Percentiles rank a stretch among this genome's conserved stretches.
phyloP scores from a whole-genome alignment of 768 basidiomycete species.

The Galerina sulciceps region DNA sequence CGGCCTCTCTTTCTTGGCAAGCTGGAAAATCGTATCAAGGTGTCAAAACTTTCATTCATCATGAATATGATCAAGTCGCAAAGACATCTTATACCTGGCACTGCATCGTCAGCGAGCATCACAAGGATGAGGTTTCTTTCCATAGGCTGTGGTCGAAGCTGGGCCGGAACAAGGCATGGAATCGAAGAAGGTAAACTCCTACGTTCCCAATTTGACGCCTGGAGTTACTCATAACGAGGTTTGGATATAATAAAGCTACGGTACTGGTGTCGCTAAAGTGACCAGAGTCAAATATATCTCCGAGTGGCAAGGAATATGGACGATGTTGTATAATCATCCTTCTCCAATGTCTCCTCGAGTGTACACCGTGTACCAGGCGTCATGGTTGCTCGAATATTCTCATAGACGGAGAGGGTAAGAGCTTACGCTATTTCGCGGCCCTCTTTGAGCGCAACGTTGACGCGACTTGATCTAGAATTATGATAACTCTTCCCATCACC shows the following conservation, averaged over 20 bases:
- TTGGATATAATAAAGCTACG: constrained; percentile 41
- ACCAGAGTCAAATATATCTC: constrained; percentile 56
- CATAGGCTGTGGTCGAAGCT: constrained; percentile 62
- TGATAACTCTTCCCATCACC: constrained; percentile 61
- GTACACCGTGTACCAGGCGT: constrained; percentile 61
- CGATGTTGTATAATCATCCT: constrained; percentile 56
- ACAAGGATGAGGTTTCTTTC: constrained; percentile 54
- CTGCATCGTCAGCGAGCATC: constrained; percentile 52
- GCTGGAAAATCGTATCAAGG: constrained; percentile 47
- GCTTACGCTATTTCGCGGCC: not conserved
- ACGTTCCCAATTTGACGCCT: too few species aligned
- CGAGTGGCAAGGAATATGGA: constrained; percentile 59
- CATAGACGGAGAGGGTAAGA: constrained; percentile 51
- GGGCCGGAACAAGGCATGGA: constrained; percentile 53
- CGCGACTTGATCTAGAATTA: constrained; percentile 23
- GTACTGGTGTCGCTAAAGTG: constrained; percentile 56
- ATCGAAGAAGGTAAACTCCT: constrained; percentile 54
- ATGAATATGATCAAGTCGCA: constrained; percentile 34
- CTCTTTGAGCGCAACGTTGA: not conserved
- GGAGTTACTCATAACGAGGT: not conserved
- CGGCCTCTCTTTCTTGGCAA: constrained; percentile 53
- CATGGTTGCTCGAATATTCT: constrained; percentile 42
- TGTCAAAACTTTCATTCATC: constrained; percentile 42
- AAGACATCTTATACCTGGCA: constrained; percentile 48
- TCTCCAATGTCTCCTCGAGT: constrained; percentile 64